Evolutionary conservation across 345 rosid genomes (phyloP), one percentile per base, ranked within the genome.

Genomic region (Gossypium anomalum): DNA sequence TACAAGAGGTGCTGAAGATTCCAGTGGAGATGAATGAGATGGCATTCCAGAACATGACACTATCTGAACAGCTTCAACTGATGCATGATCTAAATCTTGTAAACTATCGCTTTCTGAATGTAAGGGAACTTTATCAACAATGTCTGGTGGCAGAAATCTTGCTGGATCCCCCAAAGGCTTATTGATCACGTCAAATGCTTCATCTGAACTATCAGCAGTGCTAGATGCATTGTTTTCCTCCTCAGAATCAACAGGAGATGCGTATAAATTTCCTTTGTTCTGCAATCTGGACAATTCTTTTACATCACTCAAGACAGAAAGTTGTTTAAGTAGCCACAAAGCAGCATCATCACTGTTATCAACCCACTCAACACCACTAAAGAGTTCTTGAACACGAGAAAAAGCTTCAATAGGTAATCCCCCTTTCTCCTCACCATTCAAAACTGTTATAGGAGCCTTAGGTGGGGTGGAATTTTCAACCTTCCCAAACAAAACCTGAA

Each of bases 401-500:
- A 95, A 95, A 34, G 98, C 99, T 87, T 95, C 99, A 76, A 95
- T 88, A 49, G 99, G 99, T 81, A 95, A 82, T 79, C 99, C 99
- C 72, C 98, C 96, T 82, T 91, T 93, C 84, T 89, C 98, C 84
- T 95, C 98, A 29, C 97, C 97, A 84, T 88, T 91, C 79, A 93
- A 80, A 67, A 91, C 81, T 72, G 90, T 73, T 27, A 84, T 86
- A 56, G 91, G 93, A 74, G 83, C 93, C 77, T 83, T 87, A 58
- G 83, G 88, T 34, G 93, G 97, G 71, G 85, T 87, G 41, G 81
- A 75, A 76, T 82, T 90, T 77, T 93, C 98, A 80, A 82, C 86
- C 67, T 95, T 96, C 73, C 96, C 99, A 89, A 95, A 95, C 85
- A 95, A 87, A 82, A 93, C 92, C 99, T 95, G 89, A 49, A 78